Evolutionary conservation across 179 eudicot genomes (phyloP).

Genomic region (Vitellaria paradoxa): DNA sequence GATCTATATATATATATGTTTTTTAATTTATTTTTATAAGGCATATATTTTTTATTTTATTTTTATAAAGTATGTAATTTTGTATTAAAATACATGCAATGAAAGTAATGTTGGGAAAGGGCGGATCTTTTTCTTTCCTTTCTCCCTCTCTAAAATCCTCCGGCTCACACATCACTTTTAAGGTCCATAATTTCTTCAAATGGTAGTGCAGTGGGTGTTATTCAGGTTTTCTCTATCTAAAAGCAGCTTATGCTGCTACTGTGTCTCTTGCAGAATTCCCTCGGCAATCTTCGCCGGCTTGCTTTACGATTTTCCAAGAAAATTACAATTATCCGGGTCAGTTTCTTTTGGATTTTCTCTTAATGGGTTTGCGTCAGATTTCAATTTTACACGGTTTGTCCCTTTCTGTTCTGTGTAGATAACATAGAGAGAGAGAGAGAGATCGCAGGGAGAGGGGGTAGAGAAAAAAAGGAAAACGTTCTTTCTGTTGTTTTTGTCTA

Average conservation of each 20-base stretch:
- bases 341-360: slow-evolving; percentile 27
- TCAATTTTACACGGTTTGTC: background rate
- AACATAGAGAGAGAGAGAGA: background rate
- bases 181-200: background rate
- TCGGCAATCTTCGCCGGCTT: slow-evolving; percentile 22
- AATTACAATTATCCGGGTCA: slow-evolving; percentile 42
- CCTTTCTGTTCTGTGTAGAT: background rate
- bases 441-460: background rate
- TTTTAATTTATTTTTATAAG: too few relatives aligned
- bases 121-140: background rate
- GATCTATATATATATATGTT: background rate
- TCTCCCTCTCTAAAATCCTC: background rate
- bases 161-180: background rate
- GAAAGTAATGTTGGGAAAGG: background rate
- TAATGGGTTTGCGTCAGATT: slow-evolving; percentile 29
- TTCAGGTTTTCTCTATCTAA: background rate
- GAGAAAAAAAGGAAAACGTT: slow-evolving; percentile 6
- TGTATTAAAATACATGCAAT: too few relatives aligned
- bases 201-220: background rate
- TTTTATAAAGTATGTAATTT: background rate
- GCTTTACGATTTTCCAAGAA: slow-evolving; percentile 18
- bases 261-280: slow-evolving; percentile 10
- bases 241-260: slow-evolving; percentile 13
- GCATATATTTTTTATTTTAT: too few relatives aligned
- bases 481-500: background rate